Percentiles rank a stretch among this genome's conserved stretches.
Evolutionary conservation across 495 filamentous ascomycete species (phyloP).

Genomic region (Penicillium soppii): DNA sequence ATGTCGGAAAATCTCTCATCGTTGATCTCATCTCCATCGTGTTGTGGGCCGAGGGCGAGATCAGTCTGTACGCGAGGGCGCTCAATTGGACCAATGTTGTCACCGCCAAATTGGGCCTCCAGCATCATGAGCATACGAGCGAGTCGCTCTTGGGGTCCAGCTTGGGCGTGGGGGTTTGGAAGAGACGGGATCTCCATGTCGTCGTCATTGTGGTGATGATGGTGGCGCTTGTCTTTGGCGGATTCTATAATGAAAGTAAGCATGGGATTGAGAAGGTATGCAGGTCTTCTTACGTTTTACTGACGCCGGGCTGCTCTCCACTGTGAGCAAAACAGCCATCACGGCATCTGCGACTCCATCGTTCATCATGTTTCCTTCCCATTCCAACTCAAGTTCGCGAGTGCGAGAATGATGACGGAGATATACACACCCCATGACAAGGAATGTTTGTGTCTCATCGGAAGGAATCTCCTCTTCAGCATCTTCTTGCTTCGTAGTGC

Average conservation of each 20-base stretch:
- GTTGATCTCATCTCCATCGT: conserved; percentile 39
- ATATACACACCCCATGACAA: conserved; percentile 88
- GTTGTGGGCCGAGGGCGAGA: conserved; percentile 37
- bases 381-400: conserved; percentile 86
- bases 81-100: conserved; percentile 66
- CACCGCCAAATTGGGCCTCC: conserved; percentile 88
- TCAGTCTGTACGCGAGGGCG: conserved; percentile 55
- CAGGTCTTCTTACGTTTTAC: conserved; percentile 72
- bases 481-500: conserved; percentile 39
- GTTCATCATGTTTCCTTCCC: conserved; percentile 97
- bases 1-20: conserved; percentile 53
- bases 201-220: conserved; percentile 53
- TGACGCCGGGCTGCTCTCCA: conserved; percentile 91
- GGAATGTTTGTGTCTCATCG: conserved; percentile 53
- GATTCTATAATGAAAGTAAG: conserved; percentile 42
- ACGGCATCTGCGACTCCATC: conserved; percentile 96
- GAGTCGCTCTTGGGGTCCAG: conserved; percentile 71
- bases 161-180: conserved; percentile 69
- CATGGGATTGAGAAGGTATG: neutral
- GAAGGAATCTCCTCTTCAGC: conserved; percentile 53
- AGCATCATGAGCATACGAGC: conserved; percentile 90
- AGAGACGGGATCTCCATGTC: conserved; percentile 26
- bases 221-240: conserved; percentile 53
- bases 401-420: conserved; percentile 63
- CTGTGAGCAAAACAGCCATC: conserved; percentile 81